Base-by-base conservation (phyloP, 352 stramenopile genomes). In the Phytopythium ostracodes region DNA sequence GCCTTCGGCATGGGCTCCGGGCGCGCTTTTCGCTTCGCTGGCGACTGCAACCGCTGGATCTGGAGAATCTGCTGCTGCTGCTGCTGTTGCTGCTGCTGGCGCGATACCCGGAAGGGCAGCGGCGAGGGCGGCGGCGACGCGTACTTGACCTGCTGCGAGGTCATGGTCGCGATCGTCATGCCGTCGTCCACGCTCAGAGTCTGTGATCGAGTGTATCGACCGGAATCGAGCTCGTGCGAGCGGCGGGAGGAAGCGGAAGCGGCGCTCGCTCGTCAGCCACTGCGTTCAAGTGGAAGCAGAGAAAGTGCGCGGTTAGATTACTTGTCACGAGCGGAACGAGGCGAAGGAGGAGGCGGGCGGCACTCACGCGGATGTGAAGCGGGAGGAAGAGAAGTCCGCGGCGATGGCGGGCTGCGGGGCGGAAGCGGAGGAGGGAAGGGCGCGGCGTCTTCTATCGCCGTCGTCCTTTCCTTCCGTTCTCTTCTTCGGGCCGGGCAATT, bases 1-100 rank as follows among this genome's bases (percentile, higher is more conserved):
- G 84, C 76, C 44, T 84, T 89, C 31, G 68, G 75, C 53, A 81
- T 56, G 11, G 79, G 68, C 36, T 88, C 77, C 49, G 38, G 66
- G 38, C 70, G 73, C 59, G 72, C 71, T 35, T 64, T 64, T 10
- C n/a, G 22, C 50, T 59, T 58, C 50, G 10, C 35, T 10, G 50
- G 58, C 58, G 53, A 57, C 49, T 83, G 79, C 66, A 83, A 65
- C 42, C 70, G 66, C 56, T 74, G 74, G 62, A 83, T 76, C 64
- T 80, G 71, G 56, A 78, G 56, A 29, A 83, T 71, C 63, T 83
- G 71, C 50, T 82, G 74, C 59, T 66, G 65, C 51, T 40, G 27
- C 43, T 22, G 11, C 31, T 57, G 51, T 4, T n/a, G 27, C 20
- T 38, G 40, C 42, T 24, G 35, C 27, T 36, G 61, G 24, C 49